Base-by-base conservation (phyloP, 2,329 filamentous ascomycete species). In the Alternaria burnsii region DNA sequence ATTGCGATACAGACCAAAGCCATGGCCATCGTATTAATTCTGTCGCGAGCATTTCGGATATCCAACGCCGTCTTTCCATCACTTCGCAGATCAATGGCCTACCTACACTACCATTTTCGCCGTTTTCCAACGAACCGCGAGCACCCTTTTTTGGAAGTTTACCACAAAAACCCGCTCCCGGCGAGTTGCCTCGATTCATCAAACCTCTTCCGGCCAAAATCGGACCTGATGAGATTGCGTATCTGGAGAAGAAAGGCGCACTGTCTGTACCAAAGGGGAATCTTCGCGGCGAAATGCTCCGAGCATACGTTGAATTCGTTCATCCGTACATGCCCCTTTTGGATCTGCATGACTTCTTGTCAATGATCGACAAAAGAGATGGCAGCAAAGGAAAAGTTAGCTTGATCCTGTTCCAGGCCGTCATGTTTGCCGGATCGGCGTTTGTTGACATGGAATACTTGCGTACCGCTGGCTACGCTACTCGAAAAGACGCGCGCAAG, bases 251-350 rank as follows among this genome's bases (percentile, higher is more conserved):
- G 74, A 97, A 97, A 82, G 93, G 93, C 5, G 93, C 93, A 1
- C 82, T 97, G 67, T 88, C 88, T 2, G 86, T 97, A 41, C 94
- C 94, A 2, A 84, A 86, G 41, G 79, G 85, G 4, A 80, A 82
- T 5, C 82, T 97, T 36, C 91, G 94, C 71, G 92, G 91, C 76
- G 93, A 93, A 60, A 84, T 97, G 43, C 82, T 98, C 16, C 89
- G 89, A 69, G 89, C 89, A 40, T 97, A 95, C 71, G 85, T 94
- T 62, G 91, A 97, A 80, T 97, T 91, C 76, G 93, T 97, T 8
- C 91, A 97, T 76, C 93, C 94, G 1, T 97, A 92, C 77, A 97
- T 97, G 92, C 94, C 94, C 24, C 83, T 97, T 32, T 81, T 97
- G 64, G 93, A 89, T 61, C 70, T 89, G 48, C 84, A 88, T 63